phyloP scores from a whole-genome alignment of 1,139 yeast species.

The Yamadazyma oceani region DNA sequence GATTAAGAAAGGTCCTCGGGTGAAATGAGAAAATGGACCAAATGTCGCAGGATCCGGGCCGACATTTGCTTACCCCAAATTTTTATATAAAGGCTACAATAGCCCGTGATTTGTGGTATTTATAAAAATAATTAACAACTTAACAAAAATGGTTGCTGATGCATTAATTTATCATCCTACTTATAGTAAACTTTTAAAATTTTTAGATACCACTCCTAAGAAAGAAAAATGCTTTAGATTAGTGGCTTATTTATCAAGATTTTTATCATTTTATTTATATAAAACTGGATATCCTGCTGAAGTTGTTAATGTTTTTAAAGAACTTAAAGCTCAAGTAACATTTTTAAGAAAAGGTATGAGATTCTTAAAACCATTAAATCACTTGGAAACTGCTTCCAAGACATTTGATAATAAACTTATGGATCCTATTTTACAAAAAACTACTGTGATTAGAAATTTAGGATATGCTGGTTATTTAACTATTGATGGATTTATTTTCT shows the following conservation, averaged over 20 bases:
- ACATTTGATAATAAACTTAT: constrained; percentile 70
- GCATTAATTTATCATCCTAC: constrained; percentile 75
- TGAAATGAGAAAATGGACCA: neutral
- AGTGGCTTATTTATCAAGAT: constrained; percentile 78
- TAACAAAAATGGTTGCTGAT: constrained; percentile 59
- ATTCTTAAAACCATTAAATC: constrained; percentile 79
- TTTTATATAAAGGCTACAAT: constrained; percentile 1
- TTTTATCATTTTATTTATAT: constrained; percentile 61
- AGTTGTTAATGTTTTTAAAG: constrained; percentile 50
- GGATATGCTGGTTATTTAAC: constrained; percentile 75
- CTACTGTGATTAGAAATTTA: constrained; percentile 65
- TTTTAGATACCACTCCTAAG: constrained; percentile 63
- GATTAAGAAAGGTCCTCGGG: constrained; percentile 1
- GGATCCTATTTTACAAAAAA: constrained; percentile 59
- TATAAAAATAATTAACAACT: too few relatives aligned
- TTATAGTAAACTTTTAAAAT: constrained; percentile 58
- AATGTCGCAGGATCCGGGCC: neutral
- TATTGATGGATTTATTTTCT: constrained; percentile 71
- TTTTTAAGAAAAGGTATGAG: constrained; percentile 83
- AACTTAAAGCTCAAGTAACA: constrained; percentile 59
- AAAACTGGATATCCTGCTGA: constrained; percentile 59
- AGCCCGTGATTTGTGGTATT: neutral
- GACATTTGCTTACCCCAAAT: neutral
- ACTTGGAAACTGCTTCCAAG: constrained; percentile 67
- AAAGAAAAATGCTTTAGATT: constrained; percentile 76